Base-by-base conservation (phyloP, 352 stramenopile species). In the Phytophthora macrochlamydospora region DNA sequence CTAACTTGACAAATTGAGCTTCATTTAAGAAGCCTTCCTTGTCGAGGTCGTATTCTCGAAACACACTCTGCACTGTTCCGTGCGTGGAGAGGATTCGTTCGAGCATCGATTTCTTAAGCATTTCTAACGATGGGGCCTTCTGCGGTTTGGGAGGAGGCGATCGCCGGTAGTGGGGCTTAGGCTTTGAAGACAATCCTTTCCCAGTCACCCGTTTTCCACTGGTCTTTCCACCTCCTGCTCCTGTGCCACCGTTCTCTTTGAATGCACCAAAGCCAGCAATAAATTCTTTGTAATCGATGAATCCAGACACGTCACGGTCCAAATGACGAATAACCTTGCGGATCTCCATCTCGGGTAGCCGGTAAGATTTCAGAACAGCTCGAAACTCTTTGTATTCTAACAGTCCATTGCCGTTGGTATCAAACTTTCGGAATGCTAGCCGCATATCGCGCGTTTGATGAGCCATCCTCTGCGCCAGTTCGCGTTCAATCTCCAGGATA, bases 321-420 rank as follows among this genome's bases (percentile, higher is more conserved):
- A 92, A 51, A 46, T 90, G 83, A 12, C 83, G 81, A 67, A 92
- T 90, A 33, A 92, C 81, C 59, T 87, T 87, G 40, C 79, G 79
- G 29, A 92, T 92, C 48, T 92, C 83, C 29, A 74, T 65, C 48
- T 92, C 83, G 0, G 75, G 70, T 18, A 92, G 76, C 14, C 79
- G 76, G 53, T 89, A 90, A 1, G 66, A 61, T 56, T 87, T 87
- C 28, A 92, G 68, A 12, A 92, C 83, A 37, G 69, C 65, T 5
- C 83, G 79, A 51, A 92, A 92, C 44, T 92, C 83, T 31, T 79
- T 85, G 52, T 92, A 92, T 62, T 92, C 83, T 38, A 92, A 51
- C 4, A 71, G 54, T 3, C 83, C 83, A 38, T 90, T 90, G 12
- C 83, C 81, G 32, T 92, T 92, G 9, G 76, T 40, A 44, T 92